Percentiles rank a stretch among this genome's conserved stretches.
phyloP scores from a whole-genome alignment of 192 early-diverging fungal species.

The Dispira simplex region DNA sequence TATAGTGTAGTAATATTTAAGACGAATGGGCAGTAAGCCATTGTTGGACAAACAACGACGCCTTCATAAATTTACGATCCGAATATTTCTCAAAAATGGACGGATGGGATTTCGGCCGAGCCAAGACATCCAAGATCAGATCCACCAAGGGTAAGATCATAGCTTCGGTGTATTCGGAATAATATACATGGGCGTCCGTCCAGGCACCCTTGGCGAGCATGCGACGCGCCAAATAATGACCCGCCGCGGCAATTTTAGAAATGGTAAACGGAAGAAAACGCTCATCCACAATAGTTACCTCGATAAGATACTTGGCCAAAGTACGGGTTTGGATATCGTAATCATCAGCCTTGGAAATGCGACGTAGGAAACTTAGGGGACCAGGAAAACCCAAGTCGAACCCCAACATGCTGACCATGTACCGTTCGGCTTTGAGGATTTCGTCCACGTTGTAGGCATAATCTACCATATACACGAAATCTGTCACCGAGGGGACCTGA shows the following conservation, averaged over 20 bases:
- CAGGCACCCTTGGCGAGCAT: constrained; percentile 64
- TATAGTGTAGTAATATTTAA: no score
- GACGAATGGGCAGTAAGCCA: constrained; percentile 42
- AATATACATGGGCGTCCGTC: constrained; percentile 58
- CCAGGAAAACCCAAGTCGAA: constrained; percentile 80
- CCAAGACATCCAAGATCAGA: constrained; percentile 57
- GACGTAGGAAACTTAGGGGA: constrained; percentile 85
- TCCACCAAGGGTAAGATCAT: constrained; percentile 45
- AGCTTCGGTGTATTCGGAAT: constrained; percentile 60
- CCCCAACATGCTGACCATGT: constrained; percentile 77
- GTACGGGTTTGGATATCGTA: constrained; percentile 85
- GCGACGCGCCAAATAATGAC: constrained; percentile 61
- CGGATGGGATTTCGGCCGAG: constrained; percentile 30
- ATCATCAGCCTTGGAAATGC: constrained; percentile 73
- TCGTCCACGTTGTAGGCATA: constrained; percentile 65
- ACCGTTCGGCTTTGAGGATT: constrained; percentile 82
- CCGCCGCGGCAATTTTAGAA: constrained; percentile 59
- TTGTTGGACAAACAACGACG: constrained; percentile 61
- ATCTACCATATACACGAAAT: constrained; percentile 80
- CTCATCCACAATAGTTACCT: constrained; percentile 82
- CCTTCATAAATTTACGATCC: constrained; percentile 61
- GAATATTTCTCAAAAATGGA: constrained; percentile 78
- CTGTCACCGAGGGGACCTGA: constrained; percentile 57
- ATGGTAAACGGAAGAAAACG: constrained; percentile 52
- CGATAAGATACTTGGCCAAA: constrained; percentile 92